phyloP scores from a whole-genome alignment of 257 asterid genomes.

The Nicotiana undulata region DNA sequence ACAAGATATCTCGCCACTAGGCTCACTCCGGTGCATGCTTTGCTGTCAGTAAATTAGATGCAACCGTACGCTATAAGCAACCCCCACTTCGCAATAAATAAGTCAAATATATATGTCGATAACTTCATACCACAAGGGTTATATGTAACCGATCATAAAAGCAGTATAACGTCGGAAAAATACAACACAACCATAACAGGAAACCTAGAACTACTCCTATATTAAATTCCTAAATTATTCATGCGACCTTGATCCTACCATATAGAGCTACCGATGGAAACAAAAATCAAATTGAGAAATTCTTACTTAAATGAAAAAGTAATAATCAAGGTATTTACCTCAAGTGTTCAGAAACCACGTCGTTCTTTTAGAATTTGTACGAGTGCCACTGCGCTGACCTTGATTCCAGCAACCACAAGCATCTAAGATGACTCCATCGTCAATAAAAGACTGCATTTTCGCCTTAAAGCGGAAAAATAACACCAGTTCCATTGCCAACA shows the following conservation, averaged over 20 bases:
- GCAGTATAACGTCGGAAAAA: not conserved
- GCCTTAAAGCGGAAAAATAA: not conserved
- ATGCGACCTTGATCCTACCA: not conserved
- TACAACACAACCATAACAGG: not conserved
- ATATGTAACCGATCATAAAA: not conserved
- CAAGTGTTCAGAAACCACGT: too few relatives aligned
- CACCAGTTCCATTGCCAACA: not conserved
- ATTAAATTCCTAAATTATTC: not conserved
- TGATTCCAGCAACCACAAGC: not conserved
- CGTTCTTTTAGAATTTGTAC: not conserved
- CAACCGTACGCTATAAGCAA: not conserved
- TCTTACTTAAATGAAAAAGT: not conserved
- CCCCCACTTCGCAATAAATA: not conserved
- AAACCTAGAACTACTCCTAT: not conserved
- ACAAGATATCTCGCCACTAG: not conserved
- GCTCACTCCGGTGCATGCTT: not conserved
- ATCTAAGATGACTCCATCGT: not conserved
- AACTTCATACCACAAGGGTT: not conserved
- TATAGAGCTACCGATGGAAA: not conserved
- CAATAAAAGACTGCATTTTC: not conserved
- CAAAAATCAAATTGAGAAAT: not conserved
- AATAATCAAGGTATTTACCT: too few relatives aligned
- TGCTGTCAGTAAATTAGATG: not conserved
- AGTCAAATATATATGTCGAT: too few relatives aligned
- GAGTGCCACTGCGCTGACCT: not conserved